phyloP scores from a whole-genome alignment of 1,284 basidiomycete genomes.

The Malassezia dermatis region DNA sequence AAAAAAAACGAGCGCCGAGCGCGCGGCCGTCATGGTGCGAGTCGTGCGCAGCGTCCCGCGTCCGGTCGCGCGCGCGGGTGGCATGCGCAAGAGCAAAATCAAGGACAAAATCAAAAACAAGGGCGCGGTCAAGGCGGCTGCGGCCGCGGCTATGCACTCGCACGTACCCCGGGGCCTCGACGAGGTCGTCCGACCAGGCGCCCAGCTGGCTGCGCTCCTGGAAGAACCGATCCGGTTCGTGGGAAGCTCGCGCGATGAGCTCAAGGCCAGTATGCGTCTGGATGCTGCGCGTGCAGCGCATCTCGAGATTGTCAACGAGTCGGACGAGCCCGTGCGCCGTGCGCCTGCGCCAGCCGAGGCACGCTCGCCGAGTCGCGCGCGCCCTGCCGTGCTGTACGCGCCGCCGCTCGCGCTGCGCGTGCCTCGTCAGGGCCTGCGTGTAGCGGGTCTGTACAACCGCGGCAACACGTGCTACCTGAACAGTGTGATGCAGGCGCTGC shows the following conservation, averaged over 20 bases:
- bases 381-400: slow-evolving; percentile 1
- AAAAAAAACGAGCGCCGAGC: background rate
- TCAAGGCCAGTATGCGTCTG: slow-evolving; percentile 12
- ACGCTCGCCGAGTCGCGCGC: background rate
- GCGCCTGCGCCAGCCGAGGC: background rate
- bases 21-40: background rate
- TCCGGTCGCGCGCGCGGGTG: background rate
- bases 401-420: slow-evolving; percentile 26
- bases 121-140: background rate
- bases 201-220: slow-evolving; percentile 7
- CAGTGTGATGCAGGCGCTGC: slow-evolving; percentile 80
- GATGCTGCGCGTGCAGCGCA: slow-evolving; percentile 15
- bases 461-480: slow-evolving; percentile 98
- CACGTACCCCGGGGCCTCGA: background rate
- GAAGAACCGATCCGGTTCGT: slow-evolving; percentile 17
- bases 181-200: slow-evolving; percentile 9
- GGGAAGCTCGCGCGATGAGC: slow-evolving; percentile 14
- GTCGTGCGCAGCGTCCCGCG: background rate
- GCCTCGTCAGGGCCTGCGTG: slow-evolving; percentile 22
- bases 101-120: background rate
- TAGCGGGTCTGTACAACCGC: slow-evolving; percentile 67
- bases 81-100: background rate
- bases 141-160: background rate
- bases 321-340: background rate
- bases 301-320: slow-evolving; percentile 12